phyloP scores from a whole-genome alignment of 305 asterid species.

The Fraxinus paxiana region DNA sequence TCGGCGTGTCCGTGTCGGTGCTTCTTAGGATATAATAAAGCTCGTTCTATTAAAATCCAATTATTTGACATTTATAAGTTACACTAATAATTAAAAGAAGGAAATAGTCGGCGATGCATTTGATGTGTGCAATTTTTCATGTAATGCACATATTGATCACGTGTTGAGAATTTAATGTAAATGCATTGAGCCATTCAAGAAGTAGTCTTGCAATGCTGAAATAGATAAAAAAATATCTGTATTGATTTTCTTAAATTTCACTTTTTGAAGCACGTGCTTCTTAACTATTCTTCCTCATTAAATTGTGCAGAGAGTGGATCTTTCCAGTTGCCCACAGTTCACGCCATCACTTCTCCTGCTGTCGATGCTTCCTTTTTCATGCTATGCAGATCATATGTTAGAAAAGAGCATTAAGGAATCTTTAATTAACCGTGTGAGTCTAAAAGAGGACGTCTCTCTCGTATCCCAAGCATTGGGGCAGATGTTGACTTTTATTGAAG shows the following conservation, averaged over 20 bases:
- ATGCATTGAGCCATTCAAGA: neutral
- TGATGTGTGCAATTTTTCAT: constrained; percentile 5
- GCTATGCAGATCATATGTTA: constrained; percentile 29
- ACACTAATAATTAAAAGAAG: neutral
- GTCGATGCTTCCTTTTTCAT: constrained; percentile 48
- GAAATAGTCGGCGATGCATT: neutral
- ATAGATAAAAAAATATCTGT: neutral
- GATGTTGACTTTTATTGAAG: constrained; percentile 54
- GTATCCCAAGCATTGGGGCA: constrained; percentile 34
- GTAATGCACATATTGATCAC: constrained; percentile 5
- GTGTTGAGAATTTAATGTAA: neutral
- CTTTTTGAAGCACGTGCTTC: constrained; percentile 7
- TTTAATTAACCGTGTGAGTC: constrained; percentile 29
- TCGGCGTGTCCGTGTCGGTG: too few relatives aligned
- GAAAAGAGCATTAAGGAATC: constrained; percentile 38
- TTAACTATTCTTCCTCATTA: constrained; percentile 24
- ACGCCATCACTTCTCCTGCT: constrained; percentile 48
- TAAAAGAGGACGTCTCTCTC: constrained; percentile 25
- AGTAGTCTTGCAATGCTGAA: constrained; percentile 7
- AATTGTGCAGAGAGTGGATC: constrained; percentile 64
- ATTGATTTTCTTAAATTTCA: neutral
- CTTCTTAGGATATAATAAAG: too few relatives aligned
- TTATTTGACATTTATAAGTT: neutral
- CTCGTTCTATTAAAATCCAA: too few relatives aligned
- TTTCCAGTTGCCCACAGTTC: constrained; percentile 74